Conservation (phyloP, 1,139 yeast species). For the Hemisphaericaspora xylofermentans region DNA sequence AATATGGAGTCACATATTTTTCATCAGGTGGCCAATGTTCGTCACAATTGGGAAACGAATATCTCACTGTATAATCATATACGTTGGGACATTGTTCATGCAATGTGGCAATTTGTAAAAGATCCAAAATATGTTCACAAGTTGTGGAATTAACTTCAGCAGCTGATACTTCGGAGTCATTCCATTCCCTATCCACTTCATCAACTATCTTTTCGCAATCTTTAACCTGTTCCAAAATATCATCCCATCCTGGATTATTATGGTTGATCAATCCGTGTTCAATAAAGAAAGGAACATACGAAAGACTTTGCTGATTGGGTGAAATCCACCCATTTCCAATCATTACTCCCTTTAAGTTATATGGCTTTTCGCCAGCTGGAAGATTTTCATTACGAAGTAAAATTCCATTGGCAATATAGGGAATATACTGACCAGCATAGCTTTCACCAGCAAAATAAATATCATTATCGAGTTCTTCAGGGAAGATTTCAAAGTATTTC, state of each 20-base stretch:
- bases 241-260: slow-evolving; percentile 37
- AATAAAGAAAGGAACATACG: slow-evolving; percentile 73
- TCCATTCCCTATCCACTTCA: slow-evolving; percentile 26
- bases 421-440: slow-evolving; percentile 96
- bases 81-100: slow-evolving; percentile 67
- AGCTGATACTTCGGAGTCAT: slow-evolving; percentile 23
- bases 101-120: slow-evolving; percentile 38
- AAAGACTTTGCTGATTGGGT: slow-evolving; percentile 78
- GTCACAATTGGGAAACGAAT: slow-evolving; percentile 85
- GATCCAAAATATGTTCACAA: slow-evolving; percentile 51
- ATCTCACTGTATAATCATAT: slow-evolving; percentile 74
- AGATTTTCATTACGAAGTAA: slow-evolving; percentile 44
- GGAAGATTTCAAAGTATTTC: slow-evolving; percentile 68
- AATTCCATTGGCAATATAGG: slow-evolving; percentile 73
- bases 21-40: slow-evolving; percentile 91
- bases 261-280: slow-evolving; percentile 55
- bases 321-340: slow-evolving; percentile 98
- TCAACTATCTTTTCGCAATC: slow-evolving; percentile 57
- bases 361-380: slow-evolving; percentile 18
- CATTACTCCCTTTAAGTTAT: slow-evolving; percentile 63
- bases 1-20: slow-evolving; percentile 56
- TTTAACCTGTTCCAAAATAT: slow-evolving; percentile 53
- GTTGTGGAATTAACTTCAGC: slow-evolving; percentile 30
- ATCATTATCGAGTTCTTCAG: slow-evolving; percentile 65
- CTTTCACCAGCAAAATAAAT: slow-evolving; percentile 90